phyloP scores from a whole-genome alignment of 106 monocot species.

The Dioscorea alata region DNA sequence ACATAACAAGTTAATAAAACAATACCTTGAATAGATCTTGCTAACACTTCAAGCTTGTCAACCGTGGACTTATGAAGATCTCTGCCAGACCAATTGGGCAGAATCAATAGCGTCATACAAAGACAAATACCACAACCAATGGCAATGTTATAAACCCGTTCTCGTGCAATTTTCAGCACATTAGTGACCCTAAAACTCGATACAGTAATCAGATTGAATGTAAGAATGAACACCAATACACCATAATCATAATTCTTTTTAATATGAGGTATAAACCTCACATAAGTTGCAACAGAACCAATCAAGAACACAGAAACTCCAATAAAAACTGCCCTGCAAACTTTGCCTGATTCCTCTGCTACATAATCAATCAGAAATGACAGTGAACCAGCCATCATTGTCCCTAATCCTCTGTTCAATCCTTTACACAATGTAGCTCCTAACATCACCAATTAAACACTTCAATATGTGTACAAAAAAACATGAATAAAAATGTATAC shows the following conservation, averaged over 20 bases:
- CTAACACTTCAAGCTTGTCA: conserved; percentile 35
- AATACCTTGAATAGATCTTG: conserved; percentile 48
- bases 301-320: conserved; percentile 52
- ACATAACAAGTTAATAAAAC: too few species aligned
- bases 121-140: conserved; percentile 74
- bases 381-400: conserved; percentile 51
- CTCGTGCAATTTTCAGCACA: conserved; percentile 47
- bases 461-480: background rate
- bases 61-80: conserved; percentile 58
- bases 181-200: conserved; percentile 56
- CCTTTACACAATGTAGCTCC: conserved; percentile 83
- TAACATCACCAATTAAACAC: background rate
- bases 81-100: conserved; percentile 77
- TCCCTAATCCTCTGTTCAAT: conserved; percentile 67
- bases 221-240: conserved; percentile 69
- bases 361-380: conserved; percentile 58
- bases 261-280: conserved; percentile 60
- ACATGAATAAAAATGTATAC: background rate
- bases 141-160: conserved; percentile 61
- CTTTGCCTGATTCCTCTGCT: conserved; percentile 29
- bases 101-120: conserved; percentile 50
- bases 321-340: conserved; percentile 42
- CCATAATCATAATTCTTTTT: conserved; percentile 86
- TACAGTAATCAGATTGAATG: conserved; percentile 77
- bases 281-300: conserved; percentile 50